These are phyloP conservation scores for Mrakia frigida DNA, from an alignment of 768 basidiomycete species.

Conservation along the genomic window DNA sequence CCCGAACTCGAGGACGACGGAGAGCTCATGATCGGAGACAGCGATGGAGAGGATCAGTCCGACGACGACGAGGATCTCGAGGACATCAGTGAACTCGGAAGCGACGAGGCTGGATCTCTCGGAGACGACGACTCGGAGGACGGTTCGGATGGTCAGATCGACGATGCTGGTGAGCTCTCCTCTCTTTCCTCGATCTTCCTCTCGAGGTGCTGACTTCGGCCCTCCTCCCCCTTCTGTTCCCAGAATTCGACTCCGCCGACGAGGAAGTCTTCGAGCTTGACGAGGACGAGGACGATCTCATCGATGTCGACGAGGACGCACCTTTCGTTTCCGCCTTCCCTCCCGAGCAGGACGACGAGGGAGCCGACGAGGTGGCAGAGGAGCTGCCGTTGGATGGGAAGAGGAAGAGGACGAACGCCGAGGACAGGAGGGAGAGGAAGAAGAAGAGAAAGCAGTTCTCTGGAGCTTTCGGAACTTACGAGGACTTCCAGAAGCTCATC, in stretches of 20 bases:
- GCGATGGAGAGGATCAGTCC: slow-evolving; percentile 35
- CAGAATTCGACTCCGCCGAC: slow-evolving; percentile 53
- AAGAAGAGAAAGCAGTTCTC: slow-evolving; percentile 58
- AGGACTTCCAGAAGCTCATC: slow-evolving; percentile 45
- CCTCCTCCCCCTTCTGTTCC: not conserved
- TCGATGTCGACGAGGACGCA: slow-evolving; percentile 26
- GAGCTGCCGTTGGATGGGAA: slow-evolving; percentile 24
- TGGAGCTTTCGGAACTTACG: slow-evolving; percentile 43
- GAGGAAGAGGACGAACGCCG: slow-evolving; percentile 36
- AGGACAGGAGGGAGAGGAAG: slow-evolving; percentile 43
- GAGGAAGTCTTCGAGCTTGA: slow-evolving; percentile 44
- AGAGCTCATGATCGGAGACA: slow-evolving; percentile 37
- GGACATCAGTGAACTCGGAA: slow-evolving; percentile 22
- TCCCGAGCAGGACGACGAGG: slow-evolving; percentile 17
- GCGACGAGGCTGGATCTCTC: slow-evolving; percentile 1
- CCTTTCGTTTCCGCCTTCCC: slow-evolving; percentile 15
- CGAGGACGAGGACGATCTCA: slow-evolving; percentile 44
- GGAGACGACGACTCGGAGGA: slow-evolving; percentile 17
- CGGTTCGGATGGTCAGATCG: slow-evolving; percentile 37
- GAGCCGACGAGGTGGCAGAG: slow-evolving; percentile 1
- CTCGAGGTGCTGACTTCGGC: not conserved
- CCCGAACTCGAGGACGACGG: slow-evolving; percentile 54
- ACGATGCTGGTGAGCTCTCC: slow-evolving; percentile 51
- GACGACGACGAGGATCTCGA: slow-evolving; percentile 32
- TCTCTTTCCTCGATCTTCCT: not conserved